These are phyloP conservation scores for Cardamine resedifolia DNA, from an alignment of 345 rosid species.

Conservation along the genomic window DNA sequence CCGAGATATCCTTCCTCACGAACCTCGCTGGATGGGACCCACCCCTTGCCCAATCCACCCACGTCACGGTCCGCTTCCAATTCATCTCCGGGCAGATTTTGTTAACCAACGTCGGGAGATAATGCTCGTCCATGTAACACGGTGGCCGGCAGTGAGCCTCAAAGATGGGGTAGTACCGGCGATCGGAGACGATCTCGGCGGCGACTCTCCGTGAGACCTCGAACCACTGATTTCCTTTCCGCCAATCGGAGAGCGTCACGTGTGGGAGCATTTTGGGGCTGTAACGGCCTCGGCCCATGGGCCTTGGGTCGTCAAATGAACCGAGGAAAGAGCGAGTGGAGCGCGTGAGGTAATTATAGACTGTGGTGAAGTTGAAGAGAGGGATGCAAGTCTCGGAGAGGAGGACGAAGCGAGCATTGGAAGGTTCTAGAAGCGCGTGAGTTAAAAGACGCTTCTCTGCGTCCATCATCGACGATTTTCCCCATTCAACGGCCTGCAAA, in stretches of 20 bases:
- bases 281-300: conserved; percentile 51
- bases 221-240: conserved; percentile 55
- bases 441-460: conserved; percentile 51
- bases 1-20: conserved; percentile 35
- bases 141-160: conserved; percentile 42
- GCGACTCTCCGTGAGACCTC: conserved; percentile 44
- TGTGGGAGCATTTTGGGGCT: conserved; percentile 44
- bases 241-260: conserved; percentile 43
- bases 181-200: conserved; percentile 41
- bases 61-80: conserved; percentile 46
- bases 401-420: conserved; percentile 47
- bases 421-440: conserved; percentile 44
- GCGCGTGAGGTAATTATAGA: conserved; percentile 44
- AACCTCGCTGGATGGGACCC: conserved; percentile 51
- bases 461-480: conserved; percentile 47
- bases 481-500: conserved; percentile 48
- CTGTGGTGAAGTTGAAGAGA: conserved; percentile 47
- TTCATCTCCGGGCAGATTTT: conserved; percentile 35
- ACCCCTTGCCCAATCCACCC: conserved; percentile 53
- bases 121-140: conserved; percentile 54
- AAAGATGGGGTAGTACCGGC: conserved; percentile 39
- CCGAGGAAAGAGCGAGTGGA: conserved; percentile 41
- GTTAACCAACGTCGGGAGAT: conserved; percentile 47
- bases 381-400: conserved; percentile 61
- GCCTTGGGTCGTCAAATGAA: conserved; percentile 48